phyloP scores from a whole-genome alignment of 2,329 filamentous ascomycete genomes.

The Cercospora brassicicola region DNA sequence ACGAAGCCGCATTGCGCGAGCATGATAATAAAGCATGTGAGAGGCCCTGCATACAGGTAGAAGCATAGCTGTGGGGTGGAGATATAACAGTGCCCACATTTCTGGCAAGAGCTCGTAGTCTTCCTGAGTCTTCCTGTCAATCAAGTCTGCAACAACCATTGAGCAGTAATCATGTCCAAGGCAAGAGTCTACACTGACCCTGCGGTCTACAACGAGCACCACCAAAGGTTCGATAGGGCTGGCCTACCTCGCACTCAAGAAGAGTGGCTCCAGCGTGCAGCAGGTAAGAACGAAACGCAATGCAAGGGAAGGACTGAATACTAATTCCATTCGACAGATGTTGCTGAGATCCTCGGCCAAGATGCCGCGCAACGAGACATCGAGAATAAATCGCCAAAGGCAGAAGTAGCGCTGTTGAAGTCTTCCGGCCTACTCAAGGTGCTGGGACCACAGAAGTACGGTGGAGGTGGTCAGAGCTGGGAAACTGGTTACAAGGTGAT shows the following conservation, averaged over 20 bases:
- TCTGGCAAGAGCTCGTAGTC: not conserved
- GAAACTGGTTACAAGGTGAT: slow-evolving; percentile 60
- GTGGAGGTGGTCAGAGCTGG: slow-evolving; percentile 53
- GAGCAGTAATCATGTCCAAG: slow-evolving; percentile 9
- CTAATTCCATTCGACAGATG: slow-evolving; percentile 36
- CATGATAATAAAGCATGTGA: slow-evolving; percentile 2
- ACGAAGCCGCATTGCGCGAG: slow-evolving; percentile 1
- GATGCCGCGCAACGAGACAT: slow-evolving; percentile 53
- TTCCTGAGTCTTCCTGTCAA: not conserved
- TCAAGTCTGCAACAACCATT: not conserved
- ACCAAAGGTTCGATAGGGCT: slow-evolving; percentile 28
- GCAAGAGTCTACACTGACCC: slow-evolving; percentile 32
- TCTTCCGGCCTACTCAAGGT: slow-evolving; percentile 53
- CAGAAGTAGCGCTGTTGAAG: slow-evolving; percentile 56
- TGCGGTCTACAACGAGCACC: slow-evolving; percentile 29
- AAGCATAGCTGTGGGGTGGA: not conserved
- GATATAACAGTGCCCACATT: not conserved
- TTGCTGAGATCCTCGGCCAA: slow-evolving; percentile 51
- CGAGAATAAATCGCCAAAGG: slow-evolving; percentile 54
- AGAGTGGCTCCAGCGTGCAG: slow-evolving; percentile 52
- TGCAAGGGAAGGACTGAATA: not conserved
- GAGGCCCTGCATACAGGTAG: not conserved
- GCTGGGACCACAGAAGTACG: slow-evolving; percentile 53
- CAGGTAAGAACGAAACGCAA: not conserved
- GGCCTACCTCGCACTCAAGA: slow-evolving; percentile 44